Conservation (phyloP, 2,329 filamentous ascomycete genomes). For the Aspergillus flavus region DNA sequence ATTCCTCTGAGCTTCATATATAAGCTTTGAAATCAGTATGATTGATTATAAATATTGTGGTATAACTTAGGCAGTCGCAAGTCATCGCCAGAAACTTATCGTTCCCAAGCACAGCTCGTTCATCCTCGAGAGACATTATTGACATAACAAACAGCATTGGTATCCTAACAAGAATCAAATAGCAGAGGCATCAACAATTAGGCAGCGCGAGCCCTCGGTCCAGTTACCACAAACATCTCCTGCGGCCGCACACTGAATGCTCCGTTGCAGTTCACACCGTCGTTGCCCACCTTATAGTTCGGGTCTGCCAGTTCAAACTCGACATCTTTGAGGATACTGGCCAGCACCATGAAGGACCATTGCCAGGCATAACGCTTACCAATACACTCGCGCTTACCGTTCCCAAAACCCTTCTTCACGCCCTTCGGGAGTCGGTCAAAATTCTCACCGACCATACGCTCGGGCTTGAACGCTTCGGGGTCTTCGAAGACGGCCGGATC, state of each 20-base stretch:
- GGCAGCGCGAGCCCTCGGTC: slow-evolving; percentile 10
- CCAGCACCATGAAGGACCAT: slow-evolving; percentile 65
- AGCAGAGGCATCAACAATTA: background rate
- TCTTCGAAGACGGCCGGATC: slow-evolving; percentile 68
- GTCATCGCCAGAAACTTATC: background rate
- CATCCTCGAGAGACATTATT: background rate
- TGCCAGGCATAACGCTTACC: slow-evolving; percentile 75
- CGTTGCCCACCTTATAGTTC: slow-evolving; percentile 38
- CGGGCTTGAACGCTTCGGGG: slow-evolving; percentile 67
- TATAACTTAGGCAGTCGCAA: background rate
- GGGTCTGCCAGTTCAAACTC: slow-evolving; percentile 66
- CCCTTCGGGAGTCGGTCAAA: slow-evolving; percentile 66
- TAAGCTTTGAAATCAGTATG: background rate
- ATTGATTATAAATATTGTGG: background rate
- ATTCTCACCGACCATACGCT: slow-evolving; percentile 71
- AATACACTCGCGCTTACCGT: slow-evolving; percentile 71
- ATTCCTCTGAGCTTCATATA: background rate
- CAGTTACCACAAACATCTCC: slow-evolving; percentile 38
- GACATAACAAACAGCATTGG: background rate
- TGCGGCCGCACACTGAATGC: slow-evolving; percentile 58
- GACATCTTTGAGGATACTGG: slow-evolving; percentile 70
- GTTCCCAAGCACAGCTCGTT: background rate
- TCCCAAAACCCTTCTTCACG: slow-evolving; percentile 73
- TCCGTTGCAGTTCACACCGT: slow-evolving; percentile 44
- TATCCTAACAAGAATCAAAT: background rate